A percentile compares a stretch with the other conserved stretches of the same genome.
phyloP scores from a whole-genome alignment of 257 asterid species.

The Nicotiana sylvestris region DNA sequence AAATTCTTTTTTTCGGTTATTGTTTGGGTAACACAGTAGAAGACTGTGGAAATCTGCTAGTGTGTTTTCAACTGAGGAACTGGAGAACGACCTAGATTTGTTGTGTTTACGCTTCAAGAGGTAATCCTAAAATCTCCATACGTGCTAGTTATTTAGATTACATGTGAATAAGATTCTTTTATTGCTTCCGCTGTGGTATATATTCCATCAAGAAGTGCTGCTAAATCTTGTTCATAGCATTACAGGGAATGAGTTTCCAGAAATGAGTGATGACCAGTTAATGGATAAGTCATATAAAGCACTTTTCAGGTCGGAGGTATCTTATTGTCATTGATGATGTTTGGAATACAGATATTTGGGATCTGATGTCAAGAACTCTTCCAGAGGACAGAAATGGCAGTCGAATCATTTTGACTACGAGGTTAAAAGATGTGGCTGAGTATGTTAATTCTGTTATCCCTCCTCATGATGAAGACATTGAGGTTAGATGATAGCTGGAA shows the following conservation, averaged over 20 bases:
- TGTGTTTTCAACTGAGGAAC: too few relatives aligned
- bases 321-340: background rate
- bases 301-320: background rate
- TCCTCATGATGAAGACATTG: background rate
- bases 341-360: background rate
- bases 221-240: background rate
- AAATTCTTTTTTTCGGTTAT: too few relatives aligned
- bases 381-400: background rate
- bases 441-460: background rate
- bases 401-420: constrained; percentile 10
- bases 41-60: too few relatives aligned
- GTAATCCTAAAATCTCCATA: too few relatives aligned
- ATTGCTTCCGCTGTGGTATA: too few relatives aligned
- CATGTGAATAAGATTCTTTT: too few relatives aligned
- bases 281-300: background rate
- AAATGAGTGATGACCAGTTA: background rate
- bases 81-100: too few relatives aligned
- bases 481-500: constrained; percentile 12
- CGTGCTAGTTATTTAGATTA: too few relatives aligned
- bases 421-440: constrained; percentile 8
- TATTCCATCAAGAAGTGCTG: background rate
- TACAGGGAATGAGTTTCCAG: background rate
- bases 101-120: too few relatives aligned
- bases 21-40: too few relatives aligned
- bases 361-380: background rate